A percentile compares a stretch with the other conserved stretches of the same genome.
These are phyloP conservation scores for Aspergillus sclerotiicarbonarius DNA, from an alignment of 495 filamentous ascomycete species.

Conservation along the genomic window DNA sequence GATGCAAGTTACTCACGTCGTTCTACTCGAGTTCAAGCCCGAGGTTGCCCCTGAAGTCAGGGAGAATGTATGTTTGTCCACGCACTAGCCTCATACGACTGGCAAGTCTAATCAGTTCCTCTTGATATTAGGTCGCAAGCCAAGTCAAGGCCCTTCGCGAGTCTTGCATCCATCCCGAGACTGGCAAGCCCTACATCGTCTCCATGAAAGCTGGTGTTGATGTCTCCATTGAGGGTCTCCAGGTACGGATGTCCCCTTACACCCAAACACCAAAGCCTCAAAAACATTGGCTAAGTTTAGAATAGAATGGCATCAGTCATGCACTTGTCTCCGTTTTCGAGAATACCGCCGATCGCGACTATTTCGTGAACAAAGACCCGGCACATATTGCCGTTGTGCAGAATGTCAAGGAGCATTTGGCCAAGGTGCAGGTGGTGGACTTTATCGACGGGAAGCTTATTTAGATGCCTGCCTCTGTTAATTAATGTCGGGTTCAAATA, in stretches of 20 bases:
- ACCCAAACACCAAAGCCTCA: not conserved
- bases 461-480: too few species aligned
- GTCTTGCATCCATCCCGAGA: slow-evolving; percentile 35
- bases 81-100: not conserved
- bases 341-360: slow-evolving; percentile 53
- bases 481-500: too few species aligned
- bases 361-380: slow-evolving; percentile 51
- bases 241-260: slow-evolving; percentile 37
- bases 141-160: slow-evolving; percentile 36
- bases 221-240: slow-evolving; percentile 55
- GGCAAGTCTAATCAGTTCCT: not conserved
- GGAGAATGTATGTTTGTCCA: not conserved
- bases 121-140: slow-evolving; percentile 30
- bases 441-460: slow-evolving; percentile 20
- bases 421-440: slow-evolving; percentile 39
- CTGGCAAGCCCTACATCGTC: slow-evolving; percentile 55
- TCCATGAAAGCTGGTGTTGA: slow-evolving; percentile 55
- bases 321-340: slow-evolving; percentile 63
- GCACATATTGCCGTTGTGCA: slow-evolving; percentile 47
- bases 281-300: not conserved
- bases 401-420: slow-evolving; percentile 25
- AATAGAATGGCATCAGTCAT: slow-evolving; percentile 55
- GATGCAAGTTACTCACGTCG: slow-evolving; percentile 1
- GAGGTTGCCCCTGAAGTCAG: not conserved
- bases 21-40: slow-evolving; percentile 2